Evolutionary conservation across 257 asterid species (phyloP), one percentile per base, ranked within the genome.

Genomic region (Echium plantagineum): DNA sequence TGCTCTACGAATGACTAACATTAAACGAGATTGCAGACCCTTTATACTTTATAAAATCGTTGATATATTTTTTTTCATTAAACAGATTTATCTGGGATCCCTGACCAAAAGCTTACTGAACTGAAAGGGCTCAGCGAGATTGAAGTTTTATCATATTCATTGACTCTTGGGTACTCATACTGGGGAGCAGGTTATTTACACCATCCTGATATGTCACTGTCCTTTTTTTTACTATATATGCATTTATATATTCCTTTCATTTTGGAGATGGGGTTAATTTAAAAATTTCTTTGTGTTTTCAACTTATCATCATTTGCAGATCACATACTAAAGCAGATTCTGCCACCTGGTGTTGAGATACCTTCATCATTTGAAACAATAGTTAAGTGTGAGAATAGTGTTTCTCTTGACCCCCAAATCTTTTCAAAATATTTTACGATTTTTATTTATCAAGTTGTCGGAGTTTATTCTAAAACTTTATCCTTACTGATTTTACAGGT

Each of bases 361-460:
- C 98, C 96, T 19, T 85, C 98, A n/a, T 91, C 96, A 31, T 91
- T 91, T 69, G 98, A 88, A 80, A 88, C 96, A 69, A 82, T 91
- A 82, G 98, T 84, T 91, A 85, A 87, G 98, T 91, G 69, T 67
- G 66, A 73, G 68, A 55, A 63, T 52, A 38, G 62, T 58, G 46
- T 21, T 30, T 12, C 62, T 46, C 51, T 59, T 31, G 53, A 4
- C 15, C 22, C 16, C 9, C 16, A 35, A 20, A 18, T 20, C 8
- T 52, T 57, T 16, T 15, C 59, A 19, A 13, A 62, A 62, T 20
- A 18, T 13, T 21, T 61, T 21, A 46, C 26, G 20, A 21, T 63
- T 2, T 54, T 30, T 46, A 17, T 56, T 26, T 64, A 6, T 38
- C 48, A 38, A 38, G 48, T 38, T 38, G 48, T 38, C 13, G 9